Conservation (phyloP, 768 basidiomycete species). For the Naganishia onofrii region DNA sequence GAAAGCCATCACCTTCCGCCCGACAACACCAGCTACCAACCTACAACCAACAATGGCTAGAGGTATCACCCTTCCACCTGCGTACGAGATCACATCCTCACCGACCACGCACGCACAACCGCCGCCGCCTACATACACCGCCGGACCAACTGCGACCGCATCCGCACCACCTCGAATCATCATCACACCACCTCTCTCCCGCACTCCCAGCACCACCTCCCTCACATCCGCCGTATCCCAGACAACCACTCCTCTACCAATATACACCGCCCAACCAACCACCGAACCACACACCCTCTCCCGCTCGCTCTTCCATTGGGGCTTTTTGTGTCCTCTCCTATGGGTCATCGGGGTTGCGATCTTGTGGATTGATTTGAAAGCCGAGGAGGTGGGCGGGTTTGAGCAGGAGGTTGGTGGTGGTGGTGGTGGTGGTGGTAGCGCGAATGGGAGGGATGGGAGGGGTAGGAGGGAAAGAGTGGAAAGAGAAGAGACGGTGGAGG, state of each 20-base stretch:
- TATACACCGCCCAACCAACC: constrained; percentile 1
- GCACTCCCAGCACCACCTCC: neutral
- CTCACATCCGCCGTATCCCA: neutral
- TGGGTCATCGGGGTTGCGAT: constrained; percentile 15
- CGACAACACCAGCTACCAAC: too few species aligned
- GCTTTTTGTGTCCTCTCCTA: constrained; percentile 22
- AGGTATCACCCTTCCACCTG: neutral
- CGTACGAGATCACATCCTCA: neutral
- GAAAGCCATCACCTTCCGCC: too few species aligned
- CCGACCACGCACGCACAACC: neutral
- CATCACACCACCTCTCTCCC: constrained; percentile 8
- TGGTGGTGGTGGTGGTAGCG: constrained; percentile 1
- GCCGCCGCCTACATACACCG: constrained; percentile 16
- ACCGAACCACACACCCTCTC: constrained; percentile 29
- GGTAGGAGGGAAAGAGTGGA: too few species aligned
- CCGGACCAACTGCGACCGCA: neutral
- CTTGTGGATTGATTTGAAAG: constrained; percentile 22
- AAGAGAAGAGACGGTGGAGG: neutral
- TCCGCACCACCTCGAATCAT: neutral
- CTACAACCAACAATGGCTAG: neutral
- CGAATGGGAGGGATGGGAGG: neutral
- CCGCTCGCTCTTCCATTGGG: constrained; percentile 14
- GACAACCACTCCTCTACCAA: neutral
- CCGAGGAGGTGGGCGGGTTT: constrained; percentile 16
- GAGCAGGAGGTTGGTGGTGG: too few species aligned